phyloP scores from a whole-genome alignment of 495 filamentous ascomycete genomes.

The Aspergillus steynii region DNA sequence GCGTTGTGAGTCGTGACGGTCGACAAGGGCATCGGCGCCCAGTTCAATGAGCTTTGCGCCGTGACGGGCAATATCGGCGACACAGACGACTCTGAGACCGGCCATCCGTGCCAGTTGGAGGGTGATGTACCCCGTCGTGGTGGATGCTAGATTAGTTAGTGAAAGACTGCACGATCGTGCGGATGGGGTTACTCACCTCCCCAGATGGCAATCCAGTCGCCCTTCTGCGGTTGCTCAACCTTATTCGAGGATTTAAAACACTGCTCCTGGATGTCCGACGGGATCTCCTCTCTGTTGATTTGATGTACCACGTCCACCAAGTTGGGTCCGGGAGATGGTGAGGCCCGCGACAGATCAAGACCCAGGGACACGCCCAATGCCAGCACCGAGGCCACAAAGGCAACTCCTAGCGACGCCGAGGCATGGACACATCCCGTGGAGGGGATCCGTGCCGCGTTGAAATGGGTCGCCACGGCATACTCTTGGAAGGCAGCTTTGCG shows the following conservation, averaged over 20 bases:
- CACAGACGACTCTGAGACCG: conserved; percentile 56
- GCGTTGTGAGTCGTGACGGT: conserved; percentile 57
- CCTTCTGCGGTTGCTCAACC: conserved; percentile 45
- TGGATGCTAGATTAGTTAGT: conserved; percentile 46
- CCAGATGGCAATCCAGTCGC: conserved; percentile 71
- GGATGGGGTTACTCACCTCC: conserved; percentile 49
- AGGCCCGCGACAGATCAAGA: conserved; percentile 50
- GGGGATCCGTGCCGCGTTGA: conserved; percentile 62
- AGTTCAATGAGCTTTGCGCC: conserved; percentile 53
- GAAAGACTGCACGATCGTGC: not conserved
- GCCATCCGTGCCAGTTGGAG: conserved; percentile 62
- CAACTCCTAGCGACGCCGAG: conserved; percentile 63
- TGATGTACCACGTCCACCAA: conserved; percentile 43
- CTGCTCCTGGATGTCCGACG: conserved; percentile 55
- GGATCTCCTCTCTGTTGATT: conserved; percentile 38
- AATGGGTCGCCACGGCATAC: conserved; percentile 62
- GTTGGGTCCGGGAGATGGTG: conserved; percentile 50
- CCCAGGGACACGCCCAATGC: conserved; percentile 63
- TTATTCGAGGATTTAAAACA: conserved; percentile 46
- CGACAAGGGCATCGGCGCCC: conserved; percentile 60
- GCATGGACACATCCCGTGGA: conserved; percentile 44
- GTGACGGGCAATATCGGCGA: conserved; percentile 63
- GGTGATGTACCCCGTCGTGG: conserved; percentile 59
- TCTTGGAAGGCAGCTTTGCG: conserved; percentile 70
- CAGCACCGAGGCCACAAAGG: conserved; percentile 60